Evolutionary conservation across 163 green algal species (phyloP).

Genomic region (Chloromonas sp.): DNA sequence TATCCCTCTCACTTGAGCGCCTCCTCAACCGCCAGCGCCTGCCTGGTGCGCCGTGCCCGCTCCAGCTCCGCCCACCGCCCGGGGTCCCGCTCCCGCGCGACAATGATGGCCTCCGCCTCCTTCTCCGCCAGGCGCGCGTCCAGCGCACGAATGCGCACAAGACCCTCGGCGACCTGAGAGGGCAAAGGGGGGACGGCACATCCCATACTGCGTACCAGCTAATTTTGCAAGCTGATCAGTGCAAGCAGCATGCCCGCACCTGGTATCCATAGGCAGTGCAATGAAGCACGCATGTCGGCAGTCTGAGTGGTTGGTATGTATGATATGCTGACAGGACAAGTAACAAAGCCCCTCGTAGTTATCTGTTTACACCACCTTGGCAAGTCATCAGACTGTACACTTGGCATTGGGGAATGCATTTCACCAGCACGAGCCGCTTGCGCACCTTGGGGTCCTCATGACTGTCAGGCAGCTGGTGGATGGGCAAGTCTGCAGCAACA

Average conservation of each 20-base stretch:
- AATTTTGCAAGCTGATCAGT: too few species aligned
- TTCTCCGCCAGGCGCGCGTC: slow-evolving; percentile 23
- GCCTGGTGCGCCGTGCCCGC: too few species aligned
- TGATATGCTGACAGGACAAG: too few species aligned
- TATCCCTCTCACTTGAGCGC: not conserved
- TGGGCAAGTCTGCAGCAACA: slow-evolving; percentile 12
- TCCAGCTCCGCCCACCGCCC: not conserved
- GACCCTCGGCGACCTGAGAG: slow-evolving; percentile 15
- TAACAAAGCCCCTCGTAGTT: too few species aligned
- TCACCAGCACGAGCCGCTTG: not conserved
- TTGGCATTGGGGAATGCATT: too few species aligned
- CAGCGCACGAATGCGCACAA: slow-evolving; percentile 24
- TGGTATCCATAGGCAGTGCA: too few species aligned
- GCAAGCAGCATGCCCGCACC: too few species aligned
- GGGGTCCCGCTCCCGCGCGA: not conserved
- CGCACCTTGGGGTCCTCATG: slow-evolving; percentile 12
- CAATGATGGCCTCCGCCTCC: slow-evolving; percentile 23
- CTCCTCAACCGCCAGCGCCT: not conserved
- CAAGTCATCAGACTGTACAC: too few species aligned
- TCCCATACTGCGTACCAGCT: not conserved
- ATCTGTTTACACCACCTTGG: too few species aligned
- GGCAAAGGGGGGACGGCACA: not conserved
- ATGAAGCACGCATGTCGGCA: too few species aligned
- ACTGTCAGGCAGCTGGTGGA: slow-evolving; percentile 18
- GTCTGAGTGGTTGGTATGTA: too few species aligned